Evolutionary conservation across 1,139 yeast species (phyloP), one percentile per base, ranked within the genome.

Genomic region (Debaryomyces subglobosus): DNA sequence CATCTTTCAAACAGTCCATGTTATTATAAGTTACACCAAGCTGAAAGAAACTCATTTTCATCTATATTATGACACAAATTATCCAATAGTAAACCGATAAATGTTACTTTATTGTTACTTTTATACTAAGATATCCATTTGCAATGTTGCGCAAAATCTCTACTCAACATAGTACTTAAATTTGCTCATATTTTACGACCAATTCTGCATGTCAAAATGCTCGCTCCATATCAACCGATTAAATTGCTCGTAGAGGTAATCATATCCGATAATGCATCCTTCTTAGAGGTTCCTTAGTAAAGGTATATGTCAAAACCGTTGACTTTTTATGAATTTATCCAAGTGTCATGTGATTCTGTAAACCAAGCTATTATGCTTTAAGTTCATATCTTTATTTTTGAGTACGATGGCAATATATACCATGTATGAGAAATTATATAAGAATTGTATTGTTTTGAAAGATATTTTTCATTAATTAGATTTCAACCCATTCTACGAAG

Each of bases 1-100:
- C 49, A 54, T 79, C 83, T 4, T 65, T 65, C 4, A 78, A 45
- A 59, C 85, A 81, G 63, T 80, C 79, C 52, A 78, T 61, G 0
- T 81, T 83, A 18, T 76, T 57, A 56, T 56, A 69, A 10, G 51
- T 48, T 1, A 63, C 71, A 21, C 30, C 27, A 8, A 46, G 43
- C 33, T 43, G 42, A 21, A 13, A 32, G 20, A 27, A 36, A 21
- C 32, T 20, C 49, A 42, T 46, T 36, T 18, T 13, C 15, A 15
- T 30, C 34, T 3, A 13, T 3, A 6, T 12, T n/a, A 7, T 13
- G 3, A 30, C 8, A 13, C 10, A 30, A 30, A n/a, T 13, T 8
- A 15, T 13, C 34, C 30, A 27, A 12, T 27, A 13, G 6, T 27
- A 13, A 30, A 30, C 20, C 34, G 8, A 13, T 34, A 18, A 18